Evolutionary conservation across 306 rosid genomes (phyloP), one percentile per base, ranked within the genome.

Genomic region (Medicago truncatula): DNA sequence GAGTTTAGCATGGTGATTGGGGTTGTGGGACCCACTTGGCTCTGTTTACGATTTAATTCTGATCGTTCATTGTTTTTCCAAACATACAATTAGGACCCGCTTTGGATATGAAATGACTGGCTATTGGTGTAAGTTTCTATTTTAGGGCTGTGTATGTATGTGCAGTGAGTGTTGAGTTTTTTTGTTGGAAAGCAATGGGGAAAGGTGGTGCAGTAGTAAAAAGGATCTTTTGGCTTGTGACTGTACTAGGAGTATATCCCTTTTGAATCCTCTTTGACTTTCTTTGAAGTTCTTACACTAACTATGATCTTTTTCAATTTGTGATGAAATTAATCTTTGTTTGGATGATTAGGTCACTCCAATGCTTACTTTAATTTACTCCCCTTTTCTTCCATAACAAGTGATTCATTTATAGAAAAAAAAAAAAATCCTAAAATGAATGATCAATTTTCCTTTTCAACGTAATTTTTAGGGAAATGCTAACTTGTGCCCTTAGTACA

Each of bases 81-180:
- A 73, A 56, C 50, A 52, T 25, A 44, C 2, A 64, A 66, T 17
- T 9, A 62, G 71, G 80, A 18, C 66, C 74, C 25, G 12, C 74
- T 73, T 62, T n/a, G 70, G 80, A 80, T 75, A 71, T 80, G 82
- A 47, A 53, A 64, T 71, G 73, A 66, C 62, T 71, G 84, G 84
- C 70, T 65, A 8, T 70, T 39, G 53, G 49, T 36, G 44, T 36
- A 5, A 16, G 12, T 36, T 54, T 54, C 14, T 28, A 6, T 17
- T 3, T 0, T 9, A 5, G 36, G 36, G 36, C 8, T 5, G 56
- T 15, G 21, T 50, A n/a, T 10, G n/a, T n/a, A n/a, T 50, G 21
- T 50, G 57, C 2, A 47, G 57, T 8, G 20, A 47, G 17, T 14
- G 57, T n/a, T 6, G 57, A 50, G 18, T 5, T 49, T 5, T 49